Base-by-base conservation (phyloP, 1,284 basidiomycete species). In the Tilletia walkeri region DNA sequence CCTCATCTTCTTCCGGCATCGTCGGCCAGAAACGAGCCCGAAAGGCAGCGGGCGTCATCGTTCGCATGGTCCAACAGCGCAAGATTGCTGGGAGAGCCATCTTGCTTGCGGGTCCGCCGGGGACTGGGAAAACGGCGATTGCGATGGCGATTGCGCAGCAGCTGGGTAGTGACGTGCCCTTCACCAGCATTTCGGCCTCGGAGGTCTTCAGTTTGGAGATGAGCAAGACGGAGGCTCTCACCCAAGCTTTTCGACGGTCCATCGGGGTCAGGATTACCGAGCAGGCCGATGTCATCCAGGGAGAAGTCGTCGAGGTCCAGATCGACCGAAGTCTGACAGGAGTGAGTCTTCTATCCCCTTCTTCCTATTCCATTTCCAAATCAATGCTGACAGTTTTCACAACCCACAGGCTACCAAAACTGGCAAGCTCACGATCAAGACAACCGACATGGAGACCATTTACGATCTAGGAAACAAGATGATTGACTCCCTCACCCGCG, bases 401-500 rank as follows among this genome's bases (percentile, higher is more conserved):
- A 9, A 9, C 9, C 39, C 67, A 39, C 78, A 95, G 93, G 94
- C 95, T 0, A 97, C 95, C 16, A 99, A 98, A 86, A 98, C 95
- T 0, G 95, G 96, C 6, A 95, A 97, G 84, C 85, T 99, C 72
- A 98, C 95, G 0, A 92, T 99, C 82, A 99, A 99, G 86, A 97
- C 94, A 10, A 98, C 95, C 4, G 95, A 99, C 84, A 99, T 99
- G 95, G 95, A 99, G 86, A 99, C 95, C 16, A 93, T 99, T 54
- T 99, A 99, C 84, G 96, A 99, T 85, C 88, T 99, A 20, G 96
- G 96, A 9, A 94, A 91, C 71, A 99, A 99, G 88, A 99, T 99
- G 96, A 98, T 99, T 73, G 95, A 99, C 80, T 90, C 94, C 7
- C 85, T 99, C 53, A 91, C 93, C 66, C 96, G 95, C 85, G 95